Evolutionary conservation across 2,329 filamentous ascomycete genomes (phyloP).

Genomic region (Diaporthe sp.): DNA sequence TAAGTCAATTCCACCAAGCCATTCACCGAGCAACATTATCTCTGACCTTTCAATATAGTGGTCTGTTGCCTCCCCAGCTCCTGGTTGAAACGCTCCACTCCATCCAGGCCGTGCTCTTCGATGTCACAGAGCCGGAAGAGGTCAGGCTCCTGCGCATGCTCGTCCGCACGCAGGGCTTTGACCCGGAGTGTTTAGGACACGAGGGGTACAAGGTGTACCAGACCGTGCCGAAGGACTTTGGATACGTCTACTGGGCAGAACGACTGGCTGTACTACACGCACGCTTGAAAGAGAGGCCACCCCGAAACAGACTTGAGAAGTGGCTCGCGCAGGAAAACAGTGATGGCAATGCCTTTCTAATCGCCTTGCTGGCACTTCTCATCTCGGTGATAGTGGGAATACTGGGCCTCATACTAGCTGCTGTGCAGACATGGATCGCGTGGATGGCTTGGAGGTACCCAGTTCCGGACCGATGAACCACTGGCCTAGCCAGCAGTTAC

Average conservation of each 20-base stretch:
- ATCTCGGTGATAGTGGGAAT: neutral
- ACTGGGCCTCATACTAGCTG: neutral
- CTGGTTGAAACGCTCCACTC: neutral
- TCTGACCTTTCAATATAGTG: neutral
- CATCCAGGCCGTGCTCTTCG: neutral
- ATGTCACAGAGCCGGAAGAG: neutral
- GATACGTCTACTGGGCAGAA: slow-evolving; percentile 2
- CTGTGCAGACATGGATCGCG: neutral
- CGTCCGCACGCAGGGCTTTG: neutral
- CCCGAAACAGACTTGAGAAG: neutral
- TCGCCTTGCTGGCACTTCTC: neutral
- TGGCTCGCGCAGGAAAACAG: neutral
- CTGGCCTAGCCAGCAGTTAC: no score
- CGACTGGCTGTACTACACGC: neutral
- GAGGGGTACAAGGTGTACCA: neutral
- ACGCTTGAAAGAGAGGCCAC: neutral
- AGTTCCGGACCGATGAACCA: neutral
- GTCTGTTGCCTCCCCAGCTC: neutral
- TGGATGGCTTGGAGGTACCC: slow-evolving; percentile 2
- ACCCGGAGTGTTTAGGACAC: neutral
- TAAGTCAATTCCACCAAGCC: neutral
- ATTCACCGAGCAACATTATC: neutral
- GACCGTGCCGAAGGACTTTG: neutral
- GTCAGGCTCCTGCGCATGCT: neutral
- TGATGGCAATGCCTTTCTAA: neutral